Conservation (phyloP, 2,329 filamentous ascomycete species). For the Exophiala aquamarina region DNA sequence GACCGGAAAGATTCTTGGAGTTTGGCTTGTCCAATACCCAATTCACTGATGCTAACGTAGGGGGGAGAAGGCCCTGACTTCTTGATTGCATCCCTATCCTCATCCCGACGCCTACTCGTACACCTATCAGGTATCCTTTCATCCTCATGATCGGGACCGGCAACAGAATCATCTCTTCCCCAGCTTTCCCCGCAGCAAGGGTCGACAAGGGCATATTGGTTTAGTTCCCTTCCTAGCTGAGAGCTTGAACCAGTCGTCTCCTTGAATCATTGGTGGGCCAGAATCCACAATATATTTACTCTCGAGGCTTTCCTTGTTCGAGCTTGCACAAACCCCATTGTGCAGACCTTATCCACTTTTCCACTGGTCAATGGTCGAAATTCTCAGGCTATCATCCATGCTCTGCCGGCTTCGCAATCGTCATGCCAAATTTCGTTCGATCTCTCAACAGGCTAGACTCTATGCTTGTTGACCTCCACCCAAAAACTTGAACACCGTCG, state of each 20-base stretch:
- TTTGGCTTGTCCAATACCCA: not conserved
- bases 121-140: not conserved
- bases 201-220: constrained; percentile 4
- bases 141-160: not conserved
- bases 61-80: no score
- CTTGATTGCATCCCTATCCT: not conserved
- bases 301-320: constrained; percentile 15
- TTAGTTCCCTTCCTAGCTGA: constrained; percentile 17
- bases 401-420: constrained; percentile 7
- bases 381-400: constrained; percentile 9
- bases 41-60: not conserved
- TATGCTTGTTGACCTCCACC: constrained; percentile 7
- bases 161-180: constrained; percentile 16
- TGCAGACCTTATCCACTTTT: constrained; percentile 1
- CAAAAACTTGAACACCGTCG: not conserved
- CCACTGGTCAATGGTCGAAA: constrained; percentile 19
- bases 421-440: constrained; percentile 16
- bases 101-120: no score
- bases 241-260: constrained; percentile 13
- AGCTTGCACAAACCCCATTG: not conserved
- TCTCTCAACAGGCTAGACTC: not conserved
- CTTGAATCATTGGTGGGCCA: constrained; percentile 11
- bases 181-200: constrained; percentile 23
- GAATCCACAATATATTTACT: not conserved
- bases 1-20: no score